A percentile compares a stretch with the other conserved stretches of the same genome.
phyloP scores from a whole-genome alignment of 2,329 filamentous ascomycete species.

The Amauroascus verrucosus region DNA sequence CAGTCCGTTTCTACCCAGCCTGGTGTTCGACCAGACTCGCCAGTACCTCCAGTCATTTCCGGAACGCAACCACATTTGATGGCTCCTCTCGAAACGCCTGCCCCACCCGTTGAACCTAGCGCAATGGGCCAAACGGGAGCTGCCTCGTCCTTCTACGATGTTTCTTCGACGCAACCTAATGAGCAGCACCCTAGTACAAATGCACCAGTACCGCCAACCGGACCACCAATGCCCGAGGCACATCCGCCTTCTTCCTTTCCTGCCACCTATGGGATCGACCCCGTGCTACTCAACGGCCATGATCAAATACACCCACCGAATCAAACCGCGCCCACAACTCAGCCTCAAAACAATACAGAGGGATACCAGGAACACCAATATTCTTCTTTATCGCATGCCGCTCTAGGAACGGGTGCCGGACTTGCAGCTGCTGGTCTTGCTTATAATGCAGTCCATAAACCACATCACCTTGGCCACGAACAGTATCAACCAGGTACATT shows the following conservation, averaged over 20 bases:
- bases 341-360: slow-evolving; percentile 22
- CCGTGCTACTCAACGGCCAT: slow-evolving; percentile 16
- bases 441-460: slow-evolving; percentile 30
- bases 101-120: slow-evolving; percentile 51
- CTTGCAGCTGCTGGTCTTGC: slow-evolving; percentile 23
- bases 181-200: background rate
- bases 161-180: background rate
- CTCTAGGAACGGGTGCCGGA: slow-evolving; percentile 38
- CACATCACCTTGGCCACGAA: slow-evolving; percentile 21
- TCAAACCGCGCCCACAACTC: slow-evolving; percentile 15
- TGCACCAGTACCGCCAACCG: slow-evolving; percentile 11
- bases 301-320: background rate
- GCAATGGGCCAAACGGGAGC: slow-evolving; percentile 36
- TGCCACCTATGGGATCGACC: slow-evolving; percentile 36
- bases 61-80: slow-evolving; percentile 48
- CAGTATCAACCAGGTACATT: slow-evolving; percentile 30
- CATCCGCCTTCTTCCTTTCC: slow-evolving; percentile 2
- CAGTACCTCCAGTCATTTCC: slow-evolving; percentile 43
- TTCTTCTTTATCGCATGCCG: slow-evolving; percentile 35
- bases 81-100: slow-evolving; percentile 41
- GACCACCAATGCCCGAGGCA: slow-evolving; percentile 21
- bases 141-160: slow-evolving; percentile 5
- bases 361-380: slow-evolving; percentile 1
- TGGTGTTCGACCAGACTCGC: slow-evolving; percentile 41
- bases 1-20: slow-evolving; percentile 51